Percentiles rank a stretch among this genome's conserved stretches.
Conservation (phyloP, 345 rosid genomes). For the Eucalyptus caleyi region DNA sequence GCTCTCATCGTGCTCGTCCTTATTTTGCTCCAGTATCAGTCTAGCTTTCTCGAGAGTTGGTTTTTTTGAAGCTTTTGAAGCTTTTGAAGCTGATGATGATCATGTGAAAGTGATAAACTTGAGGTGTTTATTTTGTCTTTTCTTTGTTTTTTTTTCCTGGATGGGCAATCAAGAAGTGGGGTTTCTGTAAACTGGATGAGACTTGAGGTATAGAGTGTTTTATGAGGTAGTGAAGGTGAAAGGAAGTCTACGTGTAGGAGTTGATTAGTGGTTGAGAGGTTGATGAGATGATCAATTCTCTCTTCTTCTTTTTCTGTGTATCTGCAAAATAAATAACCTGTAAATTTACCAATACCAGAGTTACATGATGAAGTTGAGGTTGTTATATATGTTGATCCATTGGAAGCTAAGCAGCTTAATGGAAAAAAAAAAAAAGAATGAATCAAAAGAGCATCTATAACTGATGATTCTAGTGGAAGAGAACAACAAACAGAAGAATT, state of each 20-base stretch:
- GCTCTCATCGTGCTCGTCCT: conserved; percentile 69
- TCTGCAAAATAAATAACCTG: not conserved
- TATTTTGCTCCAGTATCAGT: conserved; percentile 59
- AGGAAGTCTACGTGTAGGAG: not conserved
- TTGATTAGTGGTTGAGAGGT: not conserved
- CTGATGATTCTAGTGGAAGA: not conserved
- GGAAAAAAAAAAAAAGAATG: not conserved
- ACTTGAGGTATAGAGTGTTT: not conserved
- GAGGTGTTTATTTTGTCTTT: not conserved
- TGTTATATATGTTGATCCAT: not conserved
- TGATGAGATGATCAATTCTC: not conserved
- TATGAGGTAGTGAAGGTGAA: not conserved
- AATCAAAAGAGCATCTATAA: not conserved
- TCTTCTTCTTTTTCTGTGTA: not conserved
- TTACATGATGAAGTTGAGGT: not conserved
- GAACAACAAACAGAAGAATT: not conserved
- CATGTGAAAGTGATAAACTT: not conserved
- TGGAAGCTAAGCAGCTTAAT: not conserved
- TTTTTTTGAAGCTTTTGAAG: not conserved
- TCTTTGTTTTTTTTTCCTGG: not conserved
- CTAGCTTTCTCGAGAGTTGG: conserved; percentile 67
- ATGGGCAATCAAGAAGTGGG: not conserved
- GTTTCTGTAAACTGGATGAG: not conserved
- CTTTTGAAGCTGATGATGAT: not conserved
- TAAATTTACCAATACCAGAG: not conserved